Conservation (phyloP, 768 basidiomycete genomes). For the Sporobolomyces phaffii region DNA sequence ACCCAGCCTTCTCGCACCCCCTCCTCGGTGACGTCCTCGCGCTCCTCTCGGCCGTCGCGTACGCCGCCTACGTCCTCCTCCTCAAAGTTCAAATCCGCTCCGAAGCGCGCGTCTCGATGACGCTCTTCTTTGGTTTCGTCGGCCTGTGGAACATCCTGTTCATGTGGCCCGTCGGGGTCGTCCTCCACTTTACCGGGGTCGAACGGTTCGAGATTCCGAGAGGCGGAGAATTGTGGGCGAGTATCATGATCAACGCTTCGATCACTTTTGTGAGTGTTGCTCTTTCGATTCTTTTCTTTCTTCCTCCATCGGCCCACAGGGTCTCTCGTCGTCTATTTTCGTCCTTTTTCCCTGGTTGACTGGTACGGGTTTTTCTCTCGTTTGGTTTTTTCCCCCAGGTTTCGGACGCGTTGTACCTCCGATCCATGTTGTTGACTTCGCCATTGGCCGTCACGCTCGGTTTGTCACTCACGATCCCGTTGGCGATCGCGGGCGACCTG, state of each 20-base stretch:
- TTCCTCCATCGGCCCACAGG: no score
- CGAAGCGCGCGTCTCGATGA: slow-evolving; percentile 54
- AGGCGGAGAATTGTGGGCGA: slow-evolving; percentile 52
- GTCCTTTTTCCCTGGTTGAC: no score
- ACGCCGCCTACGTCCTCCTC: slow-evolving; percentile 79
- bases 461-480: slow-evolving; percentile 83
- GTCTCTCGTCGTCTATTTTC: no score
- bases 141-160: slow-evolving; percentile 66
- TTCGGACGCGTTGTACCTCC: slow-evolving; percentile 56
- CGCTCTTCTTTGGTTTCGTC: slow-evolving; percentile 89
- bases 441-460: slow-evolving; percentile 89
- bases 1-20: slow-evolving; percentile 44
- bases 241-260: slow-evolving; percentile 57
- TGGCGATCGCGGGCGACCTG: slow-evolving; percentile 78
- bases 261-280: slow-evolving; percentile 33
- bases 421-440: slow-evolving; percentile 94
- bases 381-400: slow-evolving; percentile 48
- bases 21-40: slow-evolving; percentile 76
- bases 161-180: slow-evolving; percentile 68
- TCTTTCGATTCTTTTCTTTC: neutral
- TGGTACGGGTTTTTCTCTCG: neutral
- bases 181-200: slow-evolving; percentile 65
- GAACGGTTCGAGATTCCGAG: slow-evolving; percentile 71
- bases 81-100: slow-evolving; percentile 73
- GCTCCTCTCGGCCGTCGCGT: slow-evolving; percentile 76